Base-by-base conservation (phyloP, 371 early-diverging fungal genomes). In the Syncephalastrum monosporum region DNA sequence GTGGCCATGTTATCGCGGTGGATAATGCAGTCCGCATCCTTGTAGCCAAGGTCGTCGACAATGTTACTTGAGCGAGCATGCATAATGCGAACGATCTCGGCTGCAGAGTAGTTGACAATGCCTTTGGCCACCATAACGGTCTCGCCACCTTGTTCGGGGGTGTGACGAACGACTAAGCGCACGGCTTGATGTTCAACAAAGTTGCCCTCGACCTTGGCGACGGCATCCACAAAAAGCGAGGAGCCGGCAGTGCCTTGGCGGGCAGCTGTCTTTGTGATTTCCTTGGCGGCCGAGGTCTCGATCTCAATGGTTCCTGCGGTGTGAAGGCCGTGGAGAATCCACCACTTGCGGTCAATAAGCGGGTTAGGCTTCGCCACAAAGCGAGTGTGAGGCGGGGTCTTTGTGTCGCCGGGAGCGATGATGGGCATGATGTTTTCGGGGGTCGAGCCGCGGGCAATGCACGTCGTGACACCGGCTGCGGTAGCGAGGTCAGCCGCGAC, bases 401-500 rank as follows among this genome's bases (percentile, higher is more conserved):
- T 56, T 8, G 41, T 17, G 15, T 57, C 73, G 61, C 87, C 83
- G 48, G 86, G 79, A 25, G 65, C 53, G 56, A 95, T 79, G 61
- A 95, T 93, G 42, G 80, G 67, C 45, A 86, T 61, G 41, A 95
- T 91, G 58, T 83, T 84, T 42, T 83, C 75, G 21, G 95, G 91
- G 4, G 75, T 80, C 4, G 91, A 85, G 13, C 95, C 93, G 43
- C 86, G 82, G 23, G 91, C 83, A 50, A 97, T 95, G 38, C 96
- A 77, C 2, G 93, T 95, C 0, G 84, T 82, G 15, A 93, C 92
- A 10, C 97, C 96, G 0, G 93, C 95, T 0, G 95, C 92, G 5
- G 91, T 93, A 0, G 97, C 96, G 53, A 96, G 83, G 61, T 98
- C 96, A 10, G 98, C 98, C 0, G 98, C 98, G 65, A 96, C 88